Conservation (phyloP, 345 rosid genomes). For the Citrus inodora region DNA sequence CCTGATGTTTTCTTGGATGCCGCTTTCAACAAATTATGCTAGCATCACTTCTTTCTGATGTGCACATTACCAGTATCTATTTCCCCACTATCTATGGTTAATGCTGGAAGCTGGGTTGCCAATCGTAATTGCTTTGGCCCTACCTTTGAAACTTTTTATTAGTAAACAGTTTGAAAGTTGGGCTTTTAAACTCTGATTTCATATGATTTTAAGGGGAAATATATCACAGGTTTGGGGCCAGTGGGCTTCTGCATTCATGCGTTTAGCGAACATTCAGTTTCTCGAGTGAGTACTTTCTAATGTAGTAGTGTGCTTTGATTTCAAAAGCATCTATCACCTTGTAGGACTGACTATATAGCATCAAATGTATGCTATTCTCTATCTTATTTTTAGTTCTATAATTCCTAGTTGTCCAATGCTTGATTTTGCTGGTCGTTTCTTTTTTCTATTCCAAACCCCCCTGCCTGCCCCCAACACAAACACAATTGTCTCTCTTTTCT, state of each 20-base stretch:
- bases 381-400: not conserved
- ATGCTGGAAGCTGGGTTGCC: not conserved
- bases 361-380: not conserved
- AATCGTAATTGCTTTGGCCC: not conserved
- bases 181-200: not conserved
- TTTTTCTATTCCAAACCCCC: too few species aligned
- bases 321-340: not conserved
- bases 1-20: not conserved
- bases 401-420: not conserved
- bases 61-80: not conserved
- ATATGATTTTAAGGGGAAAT: not conserved
- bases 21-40: not conserved
- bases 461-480: too few species aligned
- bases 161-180: not conserved
- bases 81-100: not conserved
- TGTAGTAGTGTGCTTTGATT: not conserved
- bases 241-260: not conserved
- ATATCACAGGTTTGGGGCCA: not conserved
- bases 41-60: not conserved
- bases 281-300: not conserved
- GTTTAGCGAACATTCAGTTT: not conserved
- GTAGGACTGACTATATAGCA: not conserved
- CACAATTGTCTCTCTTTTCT: not conserved
- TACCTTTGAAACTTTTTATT: not conserved
- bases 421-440: not conserved